phyloP scores from a whole-genome alignment of 2,329 filamentous ascomycete species.

The Grosmannia clavigera region DNA sequence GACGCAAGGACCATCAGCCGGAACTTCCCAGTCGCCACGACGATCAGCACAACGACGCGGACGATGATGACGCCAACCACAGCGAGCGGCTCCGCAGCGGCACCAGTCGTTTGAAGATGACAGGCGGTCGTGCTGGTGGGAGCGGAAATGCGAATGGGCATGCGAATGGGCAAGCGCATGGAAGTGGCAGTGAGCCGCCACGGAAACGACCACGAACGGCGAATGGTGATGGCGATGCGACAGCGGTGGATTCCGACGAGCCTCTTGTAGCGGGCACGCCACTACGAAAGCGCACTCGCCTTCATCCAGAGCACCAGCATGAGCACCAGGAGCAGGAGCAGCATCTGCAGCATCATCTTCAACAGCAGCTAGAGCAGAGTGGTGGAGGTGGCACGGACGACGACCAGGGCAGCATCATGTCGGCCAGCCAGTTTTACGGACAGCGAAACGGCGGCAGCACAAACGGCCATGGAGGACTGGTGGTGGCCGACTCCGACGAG shows the following conservation, averaged over 20 bases:
- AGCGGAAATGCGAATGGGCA: not conserved
- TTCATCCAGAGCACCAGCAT: not conserved
- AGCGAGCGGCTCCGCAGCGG: not conserved
- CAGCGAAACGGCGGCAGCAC: not conserved
- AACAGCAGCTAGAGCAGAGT: not conserved
- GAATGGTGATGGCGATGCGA: not conserved
- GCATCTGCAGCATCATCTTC: not conserved
- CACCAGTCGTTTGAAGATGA: not conserved
- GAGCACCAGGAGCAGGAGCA: not conserved
- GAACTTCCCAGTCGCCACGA: not conserved
- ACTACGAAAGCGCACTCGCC: not conserved
- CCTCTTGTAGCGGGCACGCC: not conserved
- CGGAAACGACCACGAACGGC: not conserved
- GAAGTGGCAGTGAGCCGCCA: not conserved
- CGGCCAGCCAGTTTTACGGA: constrained; percentile 3
- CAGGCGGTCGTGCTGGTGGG: not conserved
- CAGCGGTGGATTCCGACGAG: not conserved
- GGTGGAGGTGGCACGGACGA: not conserved
- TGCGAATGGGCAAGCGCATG: too few relatives aligned
- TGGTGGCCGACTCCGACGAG: constrained; percentile 9
- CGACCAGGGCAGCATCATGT: constrained; percentile 2
- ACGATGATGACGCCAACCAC: not conserved
- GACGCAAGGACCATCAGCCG: not conserved
- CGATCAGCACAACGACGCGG: not conserved
- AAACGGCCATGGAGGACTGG: not conserved